phyloP scores from a whole-genome alignment of 371 early-diverging fungal genomes.

The Rozella allomycis region DNA sequence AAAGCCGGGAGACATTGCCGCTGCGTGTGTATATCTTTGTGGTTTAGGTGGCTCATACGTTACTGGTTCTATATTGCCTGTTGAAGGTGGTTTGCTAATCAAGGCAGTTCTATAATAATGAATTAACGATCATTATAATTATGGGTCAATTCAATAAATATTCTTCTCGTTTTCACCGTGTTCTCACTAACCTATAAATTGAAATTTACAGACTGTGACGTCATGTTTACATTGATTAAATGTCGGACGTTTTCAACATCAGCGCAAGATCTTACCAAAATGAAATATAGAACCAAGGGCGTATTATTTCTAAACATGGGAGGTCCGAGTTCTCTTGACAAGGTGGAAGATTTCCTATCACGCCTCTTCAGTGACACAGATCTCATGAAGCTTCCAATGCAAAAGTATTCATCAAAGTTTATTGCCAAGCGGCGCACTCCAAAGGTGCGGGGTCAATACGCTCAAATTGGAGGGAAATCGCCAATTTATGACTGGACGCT shows the following conservation, averaged over 20 bases:
- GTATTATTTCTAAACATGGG: slow-evolving; percentile 16
- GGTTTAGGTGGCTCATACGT: slow-evolving; percentile 55
- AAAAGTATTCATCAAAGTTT: slow-evolving; percentile 40
- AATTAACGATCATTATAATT: too few species aligned
- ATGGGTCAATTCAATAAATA: too few species aligned
- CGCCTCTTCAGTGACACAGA: slow-evolving; percentile 83
- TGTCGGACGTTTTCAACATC: too few species aligned
- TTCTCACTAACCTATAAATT: too few species aligned
- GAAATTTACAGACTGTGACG: too few species aligned
- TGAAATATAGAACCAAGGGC: not conserved
- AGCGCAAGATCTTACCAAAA: too few species aligned
- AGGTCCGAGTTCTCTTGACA: slow-evolving; percentile 53
- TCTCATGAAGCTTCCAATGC: slow-evolving; percentile 71
- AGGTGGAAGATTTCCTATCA: slow-evolving; percentile 56
- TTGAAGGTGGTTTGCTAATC: slow-evolving; percentile 54
- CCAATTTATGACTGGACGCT: slow-evolving; percentile 78
- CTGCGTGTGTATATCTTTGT: slow-evolving; percentile 47
- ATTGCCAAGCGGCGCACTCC: slow-evolving; percentile 68
- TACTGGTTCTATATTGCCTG: slow-evolving; percentile 53
- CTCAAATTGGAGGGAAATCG: slow-evolving; percentile 72
- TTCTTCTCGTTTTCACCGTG: too few species aligned
- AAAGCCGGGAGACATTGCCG: slow-evolving; percentile 63
- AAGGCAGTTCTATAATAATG: slow-evolving; percentile 18
- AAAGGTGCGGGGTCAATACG: slow-evolving; percentile 68
- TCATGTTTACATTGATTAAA: too few species aligned